phyloP scores from a whole-genome alignment of 345 rosid species.

The Aurinia saxatilis region DNA sequence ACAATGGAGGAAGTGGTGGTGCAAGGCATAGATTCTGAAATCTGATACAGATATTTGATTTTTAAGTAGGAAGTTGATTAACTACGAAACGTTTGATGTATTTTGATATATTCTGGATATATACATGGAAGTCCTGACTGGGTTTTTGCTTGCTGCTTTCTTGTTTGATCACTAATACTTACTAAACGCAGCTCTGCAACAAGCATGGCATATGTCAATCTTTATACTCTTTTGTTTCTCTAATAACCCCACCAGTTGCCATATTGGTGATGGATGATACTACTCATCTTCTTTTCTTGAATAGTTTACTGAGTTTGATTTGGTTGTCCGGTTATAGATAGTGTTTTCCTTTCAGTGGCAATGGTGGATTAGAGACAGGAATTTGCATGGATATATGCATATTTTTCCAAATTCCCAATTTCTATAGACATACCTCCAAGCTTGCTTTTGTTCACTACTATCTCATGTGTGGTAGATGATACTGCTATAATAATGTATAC shows the following conservation, averaged over 20 bases:
- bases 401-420: neutral
- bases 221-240: neutral
- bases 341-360: neutral
- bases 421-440: neutral
- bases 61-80: neutral
- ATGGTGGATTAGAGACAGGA: neutral
- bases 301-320: neutral
- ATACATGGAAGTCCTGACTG: neutral
- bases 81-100: neutral
- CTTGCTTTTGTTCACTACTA: neutral
- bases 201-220: neutral
- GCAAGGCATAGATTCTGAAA: neutral
- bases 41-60: neutral
- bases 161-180: neutral
- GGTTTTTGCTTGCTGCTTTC: neutral
- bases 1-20: neutral
- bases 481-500: neutral
- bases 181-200: neutral
- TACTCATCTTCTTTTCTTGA: neutral
- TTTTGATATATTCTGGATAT: neutral
- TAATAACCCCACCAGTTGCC: too few relatives aligned
- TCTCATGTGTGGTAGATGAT: too few relatives aligned
- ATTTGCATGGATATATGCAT: neutral
- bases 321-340: too few relatives aligned
- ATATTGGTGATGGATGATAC: neutral